A percentile compares a stretch with the other conserved stretches of the same genome.
These are phyloP conservation scores for Cryptococcus jaspeensis DNA, from an alignment of 1,284 basidiomycete species.

Conservation along the genomic window DNA sequence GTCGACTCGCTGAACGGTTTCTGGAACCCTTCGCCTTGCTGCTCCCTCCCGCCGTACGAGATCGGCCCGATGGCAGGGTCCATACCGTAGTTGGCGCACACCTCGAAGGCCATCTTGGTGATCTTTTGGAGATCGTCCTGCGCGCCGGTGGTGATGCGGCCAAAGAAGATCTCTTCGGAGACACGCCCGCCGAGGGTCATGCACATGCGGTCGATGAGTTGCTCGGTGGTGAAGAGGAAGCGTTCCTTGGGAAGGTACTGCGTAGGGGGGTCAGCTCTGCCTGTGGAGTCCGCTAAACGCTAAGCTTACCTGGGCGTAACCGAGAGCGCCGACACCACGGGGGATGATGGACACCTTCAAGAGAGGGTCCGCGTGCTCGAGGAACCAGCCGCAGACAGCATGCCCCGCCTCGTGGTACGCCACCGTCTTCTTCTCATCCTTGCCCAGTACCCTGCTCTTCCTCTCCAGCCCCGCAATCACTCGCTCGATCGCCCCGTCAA, in stretches of 20 bases:
- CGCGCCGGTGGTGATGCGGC: slow-evolving; percentile 92
- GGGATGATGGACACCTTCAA: slow-evolving; percentile 99
- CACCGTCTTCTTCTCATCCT: slow-evolving; percentile 97
- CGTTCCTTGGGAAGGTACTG: slow-evolving; percentile 94
- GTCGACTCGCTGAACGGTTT: slow-evolving; percentile 99
- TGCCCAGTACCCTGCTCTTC: slow-evolving; percentile 88
- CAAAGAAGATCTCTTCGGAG: slow-evolving; percentile 98
- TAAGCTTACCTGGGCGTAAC: slow-evolving; percentile 79
- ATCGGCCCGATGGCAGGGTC: slow-evolving; percentile 91
- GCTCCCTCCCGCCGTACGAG: slow-evolving; percentile 83
- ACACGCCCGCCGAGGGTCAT: slow-evolving; percentile 99
- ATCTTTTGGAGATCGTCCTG: slow-evolving; percentile 98
- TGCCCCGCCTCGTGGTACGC: slow-evolving; percentile 99
- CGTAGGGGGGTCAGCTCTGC: slow-evolving; percentile 8
- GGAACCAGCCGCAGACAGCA: slow-evolving; percentile 96
- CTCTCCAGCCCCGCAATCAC: slow-evolving; percentile 96
- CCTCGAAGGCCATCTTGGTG: slow-evolving; percentile 96
- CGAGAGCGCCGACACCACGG: slow-evolving; percentile 89
- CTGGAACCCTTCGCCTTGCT: slow-evolving; percentile 82
- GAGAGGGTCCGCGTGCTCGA: slow-evolving; percentile 94
- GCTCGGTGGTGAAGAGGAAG: slow-evolving; percentile 91
- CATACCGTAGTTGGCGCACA: slow-evolving; percentile 91
- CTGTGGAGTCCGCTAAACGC: too few species aligned
- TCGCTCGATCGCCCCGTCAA: slow-evolving; percentile 96
- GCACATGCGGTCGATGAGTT: slow-evolving; percentile 93